Conservation (phyloP, 441 rosid genomes). For the Populus hybrid region DNA sequence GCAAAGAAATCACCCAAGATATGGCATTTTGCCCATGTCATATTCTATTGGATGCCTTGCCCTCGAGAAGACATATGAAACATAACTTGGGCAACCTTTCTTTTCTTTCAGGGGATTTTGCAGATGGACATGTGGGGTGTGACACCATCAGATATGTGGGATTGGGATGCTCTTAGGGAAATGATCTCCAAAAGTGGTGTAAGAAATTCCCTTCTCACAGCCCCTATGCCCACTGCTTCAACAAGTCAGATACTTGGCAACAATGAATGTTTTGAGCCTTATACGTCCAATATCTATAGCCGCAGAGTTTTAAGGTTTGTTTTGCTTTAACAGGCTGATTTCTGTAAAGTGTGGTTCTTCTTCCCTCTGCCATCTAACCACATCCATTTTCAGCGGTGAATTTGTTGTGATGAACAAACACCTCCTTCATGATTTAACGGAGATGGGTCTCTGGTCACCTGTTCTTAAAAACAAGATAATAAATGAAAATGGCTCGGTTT, state of each 20-base stretch:
- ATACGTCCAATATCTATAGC: conserved; percentile 71
- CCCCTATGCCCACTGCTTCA: conserved; percentile 85
- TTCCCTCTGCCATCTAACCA: not conserved
- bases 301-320: conserved; percentile 70
- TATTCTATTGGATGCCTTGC: not conserved
- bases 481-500: conserved; percentile 55
- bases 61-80: not conserved
- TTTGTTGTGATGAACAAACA: conserved; percentile 80
- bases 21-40: not conserved
- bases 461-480: conserved; percentile 55
- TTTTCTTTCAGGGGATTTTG: conserved; percentile 51
- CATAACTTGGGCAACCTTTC: not conserved
- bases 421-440: conserved; percentile 75
- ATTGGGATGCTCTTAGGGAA: conserved; percentile 56
- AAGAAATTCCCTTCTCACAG: conserved; percentile 67
- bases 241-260: conserved; percentile 86
- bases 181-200: conserved; percentile 53
- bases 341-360: conserved; percentile 4
- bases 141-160: conserved; percentile 56
- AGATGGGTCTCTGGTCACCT: conserved; percentile 75
- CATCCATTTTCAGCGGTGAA: conserved; percentile 63
- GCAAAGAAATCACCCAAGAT: not conserved
- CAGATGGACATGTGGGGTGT: conserved; percentile 85
- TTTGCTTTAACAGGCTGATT: not conserved
- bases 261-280: conserved; percentile 79